Percentiles rank a stretch among this genome's conserved stretches.
phyloP scores from a whole-genome alignment of 2,329 filamentous ascomycete species.

The Fusarium mexicanum region DNA sequence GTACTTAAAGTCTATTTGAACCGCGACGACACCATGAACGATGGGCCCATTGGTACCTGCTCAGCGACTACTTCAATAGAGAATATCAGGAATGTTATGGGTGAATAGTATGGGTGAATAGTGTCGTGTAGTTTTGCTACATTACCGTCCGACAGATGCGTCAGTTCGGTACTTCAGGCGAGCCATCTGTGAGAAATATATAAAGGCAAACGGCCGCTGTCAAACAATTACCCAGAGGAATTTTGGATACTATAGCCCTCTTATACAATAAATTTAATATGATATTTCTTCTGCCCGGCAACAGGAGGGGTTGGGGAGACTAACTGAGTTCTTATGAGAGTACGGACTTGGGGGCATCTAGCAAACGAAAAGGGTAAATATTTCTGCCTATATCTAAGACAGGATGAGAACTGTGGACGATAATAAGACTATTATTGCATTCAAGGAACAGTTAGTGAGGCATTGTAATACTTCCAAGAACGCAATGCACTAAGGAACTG shows the following conservation, averaged over 20 bases:
- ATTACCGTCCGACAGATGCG: no score
- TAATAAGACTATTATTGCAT: accelerated
- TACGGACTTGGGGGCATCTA: accelerated
- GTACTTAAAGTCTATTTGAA: neutral
- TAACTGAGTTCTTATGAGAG: neutral
- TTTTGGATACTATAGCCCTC: no score
- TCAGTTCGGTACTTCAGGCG: neutral
- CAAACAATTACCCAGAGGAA: accelerated
- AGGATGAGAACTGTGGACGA: neutral
- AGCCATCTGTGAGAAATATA: neutral
- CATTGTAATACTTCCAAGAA: neutral
- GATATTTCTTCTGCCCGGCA: neutral
- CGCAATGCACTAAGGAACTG: accelerated
- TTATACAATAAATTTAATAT: no score
- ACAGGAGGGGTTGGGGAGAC: no score
- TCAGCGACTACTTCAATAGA: accelerated
- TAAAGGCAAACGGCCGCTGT: accelerated
- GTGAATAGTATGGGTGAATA: accelerated
- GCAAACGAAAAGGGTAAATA: accelerated
- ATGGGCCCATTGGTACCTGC: accelerated
- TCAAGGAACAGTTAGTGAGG: neutral
- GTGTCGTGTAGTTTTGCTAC: no score
- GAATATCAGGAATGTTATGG: accelerated
- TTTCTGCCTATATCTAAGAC: neutral
- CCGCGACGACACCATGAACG: accelerated